Percentiles rank a stretch among this genome's conserved stretches.
Conservation (phyloP, 75 land plant genomes). For the Pinus taeda region DNA sequence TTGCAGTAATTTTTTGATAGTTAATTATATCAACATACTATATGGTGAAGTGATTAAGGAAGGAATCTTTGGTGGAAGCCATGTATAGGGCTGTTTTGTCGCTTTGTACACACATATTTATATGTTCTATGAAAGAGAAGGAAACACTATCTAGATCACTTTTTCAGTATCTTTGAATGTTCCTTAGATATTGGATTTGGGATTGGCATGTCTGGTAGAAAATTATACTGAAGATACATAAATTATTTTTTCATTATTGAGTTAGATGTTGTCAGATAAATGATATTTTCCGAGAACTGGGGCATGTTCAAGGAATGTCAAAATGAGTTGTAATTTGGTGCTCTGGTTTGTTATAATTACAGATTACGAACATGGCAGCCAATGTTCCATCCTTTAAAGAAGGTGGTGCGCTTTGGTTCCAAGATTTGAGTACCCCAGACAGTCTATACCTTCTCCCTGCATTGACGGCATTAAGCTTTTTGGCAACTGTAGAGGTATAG, state of each 20-base stretch:
- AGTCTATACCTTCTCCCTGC: conserved; percentile 60
- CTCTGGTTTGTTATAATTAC: conserved; percentile 11
- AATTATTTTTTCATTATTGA: background rate
- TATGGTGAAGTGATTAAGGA: background rate
- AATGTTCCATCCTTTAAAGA: conserved; percentile 74
- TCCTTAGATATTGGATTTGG: background rate
- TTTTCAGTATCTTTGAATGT: background rate
- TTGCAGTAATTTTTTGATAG: background rate
- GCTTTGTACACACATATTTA: background rate
- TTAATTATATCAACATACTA: background rate
- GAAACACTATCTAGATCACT: background rate
- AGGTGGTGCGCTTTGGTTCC: conserved; percentile 82
- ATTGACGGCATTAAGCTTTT: conserved; percentile 55
- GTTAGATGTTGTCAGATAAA: background rate
- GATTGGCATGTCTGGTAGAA: background rate
- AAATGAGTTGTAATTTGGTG: too few species aligned
- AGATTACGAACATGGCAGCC: conserved; percentile 88
- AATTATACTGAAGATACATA: background rate
- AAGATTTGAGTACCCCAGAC: conserved; percentile 74
- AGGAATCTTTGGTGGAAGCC: background rate
- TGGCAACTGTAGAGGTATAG: conserved; percentile 85
- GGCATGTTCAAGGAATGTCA: too few species aligned
- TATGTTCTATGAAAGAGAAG: conserved; percentile 2
- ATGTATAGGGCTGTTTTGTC: background rate
- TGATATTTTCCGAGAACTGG: too few species aligned